Evolutionary conservation across 2,329 filamentous ascomycete genomes (phyloP).

Genomic region (Chaetomiaceae sp.): DNA sequence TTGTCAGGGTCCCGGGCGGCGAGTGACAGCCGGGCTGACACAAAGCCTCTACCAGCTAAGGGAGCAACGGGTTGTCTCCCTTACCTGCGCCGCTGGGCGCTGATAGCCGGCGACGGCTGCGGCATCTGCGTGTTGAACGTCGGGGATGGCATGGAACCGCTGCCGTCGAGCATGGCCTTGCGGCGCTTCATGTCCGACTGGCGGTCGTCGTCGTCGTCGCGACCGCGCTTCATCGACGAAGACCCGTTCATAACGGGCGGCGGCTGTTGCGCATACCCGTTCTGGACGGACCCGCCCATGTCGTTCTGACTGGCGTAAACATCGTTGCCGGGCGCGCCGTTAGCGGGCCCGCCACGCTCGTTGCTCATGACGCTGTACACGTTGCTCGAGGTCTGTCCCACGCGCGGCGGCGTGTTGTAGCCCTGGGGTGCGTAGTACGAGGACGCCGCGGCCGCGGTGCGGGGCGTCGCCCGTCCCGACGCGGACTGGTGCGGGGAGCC

Average conservation of each 20-base stretch:
- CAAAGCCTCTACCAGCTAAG: too few relatives aligned
- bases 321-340: slow-evolving; percentile 60
- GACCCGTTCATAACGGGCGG: slow-evolving; percentile 61
- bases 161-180: slow-evolving; percentile 29
- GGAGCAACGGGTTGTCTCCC: too few relatives aligned
- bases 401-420: slow-evolving; percentile 74
- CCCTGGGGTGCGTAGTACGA: slow-evolving; percentile 66
- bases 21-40: too few relatives aligned
- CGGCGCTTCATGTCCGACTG: slow-evolving; percentile 31
- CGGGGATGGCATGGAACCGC: slow-evolving; percentile 26
- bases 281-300: slow-evolving; percentile 48
- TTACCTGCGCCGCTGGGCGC: slow-evolving; percentile 25
- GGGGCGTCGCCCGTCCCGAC: slow-evolving; percentile 78
- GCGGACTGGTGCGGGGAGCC: slow-evolving; percentile 77
- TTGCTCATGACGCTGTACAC: slow-evolving; percentile 87
- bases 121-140: slow-evolving; percentile 26
- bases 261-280: slow-evolving; percentile 58
- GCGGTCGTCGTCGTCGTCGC: slow-evolving; percentile 40
- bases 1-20: too few relatives aligned
- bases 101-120: slow-evolving; percentile 26
- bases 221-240: slow-evolving; percentile 37
- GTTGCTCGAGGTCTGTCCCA: slow-evolving; percentile 64
- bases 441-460: slow-evolving; percentile 66
- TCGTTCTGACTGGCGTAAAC: slow-evolving; percentile 64
- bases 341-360: slow-evolving; percentile 60